Percentiles rank a stretch among this genome's conserved stretches.
Evolutionary conservation across 495 filamentous ascomycete genomes (phyloP).

Genomic region (Hypoxylon cercidicola): DNA sequence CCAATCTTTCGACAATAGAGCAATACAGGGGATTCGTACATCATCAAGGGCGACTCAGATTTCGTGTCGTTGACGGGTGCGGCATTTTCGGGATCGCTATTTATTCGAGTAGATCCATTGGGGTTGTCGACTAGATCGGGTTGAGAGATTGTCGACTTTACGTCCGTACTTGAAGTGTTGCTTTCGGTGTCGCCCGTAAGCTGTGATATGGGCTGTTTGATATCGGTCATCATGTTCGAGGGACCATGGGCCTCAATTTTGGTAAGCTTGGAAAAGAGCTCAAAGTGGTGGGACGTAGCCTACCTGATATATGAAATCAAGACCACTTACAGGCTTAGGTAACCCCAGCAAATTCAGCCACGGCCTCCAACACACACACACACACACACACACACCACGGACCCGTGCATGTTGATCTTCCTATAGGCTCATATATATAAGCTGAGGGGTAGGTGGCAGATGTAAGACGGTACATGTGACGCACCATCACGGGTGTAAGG

Average conservation of each 20-base stretch:
- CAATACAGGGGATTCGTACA: not conserved
- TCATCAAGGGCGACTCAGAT: not conserved
- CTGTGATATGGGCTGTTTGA: not conserved
- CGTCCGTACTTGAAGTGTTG: not conserved
- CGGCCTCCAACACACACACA: too few relatives aligned
- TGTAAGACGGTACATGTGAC: too few relatives aligned
- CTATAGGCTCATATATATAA: too few relatives aligned
- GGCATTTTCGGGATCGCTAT: not conserved
- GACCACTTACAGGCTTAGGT: too few relatives aligned
- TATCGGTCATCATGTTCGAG: not conserved
- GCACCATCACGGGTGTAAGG: too few relatives aligned
- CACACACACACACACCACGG: too few relatives aligned
- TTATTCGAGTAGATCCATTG: not conserved
- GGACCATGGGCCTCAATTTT: not conserved
- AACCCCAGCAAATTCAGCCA: too few relatives aligned
- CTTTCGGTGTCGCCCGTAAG: not conserved
- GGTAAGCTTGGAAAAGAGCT: too few relatives aligned
- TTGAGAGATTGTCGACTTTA: not conserved
- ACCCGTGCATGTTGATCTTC: too few relatives aligned
- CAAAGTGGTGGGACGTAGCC: too few relatives aligned
- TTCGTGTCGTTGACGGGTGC: not conserved
- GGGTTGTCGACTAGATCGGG: not conserved
- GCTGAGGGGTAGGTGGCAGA: too few relatives aligned
- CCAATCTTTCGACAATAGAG: not conserved
- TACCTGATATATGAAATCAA: too few relatives aligned